A percentile compares a stretch with the other conserved stretches of the same genome.
Conservation (phyloP, 352 stramenopile species). For the Halophytophthora polymorphica region DNA sequence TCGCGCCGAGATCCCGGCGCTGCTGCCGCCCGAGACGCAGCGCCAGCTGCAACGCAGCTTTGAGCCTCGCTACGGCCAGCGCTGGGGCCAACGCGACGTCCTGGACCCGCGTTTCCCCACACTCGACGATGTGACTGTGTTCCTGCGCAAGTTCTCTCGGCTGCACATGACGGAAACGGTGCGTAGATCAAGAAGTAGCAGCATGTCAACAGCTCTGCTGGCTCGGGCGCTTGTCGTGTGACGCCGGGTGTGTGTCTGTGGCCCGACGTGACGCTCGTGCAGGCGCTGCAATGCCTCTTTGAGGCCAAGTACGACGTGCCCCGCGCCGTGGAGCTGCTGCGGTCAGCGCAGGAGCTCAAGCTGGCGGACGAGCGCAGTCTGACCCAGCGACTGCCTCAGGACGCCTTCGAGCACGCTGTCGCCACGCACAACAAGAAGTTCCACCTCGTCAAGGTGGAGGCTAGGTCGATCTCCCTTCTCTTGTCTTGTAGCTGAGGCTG, state of each 20-base stretch:
- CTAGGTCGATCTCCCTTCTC: not conserved
- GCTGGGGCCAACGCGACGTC: slow-evolving; percentile 33
- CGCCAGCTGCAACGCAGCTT: slow-evolving; percentile 2
- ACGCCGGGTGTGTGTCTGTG: too few species aligned
- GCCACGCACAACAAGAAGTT: slow-evolving; percentile 60
- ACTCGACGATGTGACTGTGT: slow-evolving; percentile 38
- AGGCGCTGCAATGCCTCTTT: slow-evolving; percentile 51
- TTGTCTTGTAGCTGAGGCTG: not conserved
- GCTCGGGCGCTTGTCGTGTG: too few species aligned
- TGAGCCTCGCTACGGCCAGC: slow-evolving; percentile 26
- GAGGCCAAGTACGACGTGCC: slow-evolving; percentile 41
- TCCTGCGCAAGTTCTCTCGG: slow-evolving; percentile 44
- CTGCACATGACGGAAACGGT: too few species aligned
- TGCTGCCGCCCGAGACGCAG: slow-evolving; percentile 26
- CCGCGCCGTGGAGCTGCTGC: slow-evolving; percentile 37
- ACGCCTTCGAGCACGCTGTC: slow-evolving; percentile 47
- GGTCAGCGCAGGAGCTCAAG: slow-evolving; percentile 32
- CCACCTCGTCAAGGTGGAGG: slow-evolving; percentile 47
- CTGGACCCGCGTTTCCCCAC: slow-evolving; percentile 11
- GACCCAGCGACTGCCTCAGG: slow-evolving; percentile 23
- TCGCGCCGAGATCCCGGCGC: slow-evolving; percentile 49
- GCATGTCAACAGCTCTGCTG: too few species aligned
- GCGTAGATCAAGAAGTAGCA: slow-evolving; percentile 18
- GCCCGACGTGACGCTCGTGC: too few species aligned
- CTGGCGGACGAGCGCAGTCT: slow-evolving; percentile 25